Conservation (phyloP, 768 basidiomycete species). For the Arthromyces matolae region DNA sequence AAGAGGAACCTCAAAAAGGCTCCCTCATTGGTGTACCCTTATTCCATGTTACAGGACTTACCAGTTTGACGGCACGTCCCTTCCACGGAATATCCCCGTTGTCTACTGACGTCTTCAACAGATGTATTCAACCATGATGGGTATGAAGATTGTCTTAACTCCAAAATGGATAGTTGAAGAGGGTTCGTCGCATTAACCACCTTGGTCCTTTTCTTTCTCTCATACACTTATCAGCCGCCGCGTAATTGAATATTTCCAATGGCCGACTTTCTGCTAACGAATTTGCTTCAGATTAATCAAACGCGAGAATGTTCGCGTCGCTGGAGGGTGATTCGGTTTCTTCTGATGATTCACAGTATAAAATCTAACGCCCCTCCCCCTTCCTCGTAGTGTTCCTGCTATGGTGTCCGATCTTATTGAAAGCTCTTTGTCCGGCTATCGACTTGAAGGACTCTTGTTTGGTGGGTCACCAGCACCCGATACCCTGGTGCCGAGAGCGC, state of each 20-base stretch:
- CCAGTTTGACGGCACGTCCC: constrained; percentile 41
- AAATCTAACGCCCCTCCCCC: neutral
- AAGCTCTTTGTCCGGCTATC: constrained; percentile 41
- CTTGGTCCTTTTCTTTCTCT: neutral
- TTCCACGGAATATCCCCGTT: neutral
- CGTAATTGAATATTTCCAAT: constrained; percentile 13
- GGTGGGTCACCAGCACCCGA: constrained; percentile 53
- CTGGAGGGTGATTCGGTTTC: constrained; percentile 42
- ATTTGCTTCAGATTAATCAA: constrained; percentile 37
- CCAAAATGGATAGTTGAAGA: constrained; percentile 54
- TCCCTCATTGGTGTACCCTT: constrained; percentile 58
- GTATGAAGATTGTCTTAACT: constrained; percentile 53
- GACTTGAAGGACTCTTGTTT: constrained; percentile 46
- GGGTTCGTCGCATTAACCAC: constrained; percentile 34
- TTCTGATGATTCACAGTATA: neutral
- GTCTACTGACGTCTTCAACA: constrained; percentile 15
- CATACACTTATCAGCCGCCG: constrained; percentile 22
- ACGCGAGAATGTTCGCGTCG: constrained; percentile 47
- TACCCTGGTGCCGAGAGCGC: constrained; percentile 41
- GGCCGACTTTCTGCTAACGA: constrained; percentile 1
- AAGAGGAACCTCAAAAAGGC: constrained; percentile 43
- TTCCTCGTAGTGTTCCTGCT: constrained; percentile 52
- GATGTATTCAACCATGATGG: constrained; percentile 53
- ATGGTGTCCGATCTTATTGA: constrained; percentile 63
- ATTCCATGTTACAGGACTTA: constrained; percentile 63